These are phyloP conservation scores for Podospora bellae-mahoneyi DNA, from an alignment of 495 filamentous ascomycete genomes.

Conservation along the genomic window DNA sequence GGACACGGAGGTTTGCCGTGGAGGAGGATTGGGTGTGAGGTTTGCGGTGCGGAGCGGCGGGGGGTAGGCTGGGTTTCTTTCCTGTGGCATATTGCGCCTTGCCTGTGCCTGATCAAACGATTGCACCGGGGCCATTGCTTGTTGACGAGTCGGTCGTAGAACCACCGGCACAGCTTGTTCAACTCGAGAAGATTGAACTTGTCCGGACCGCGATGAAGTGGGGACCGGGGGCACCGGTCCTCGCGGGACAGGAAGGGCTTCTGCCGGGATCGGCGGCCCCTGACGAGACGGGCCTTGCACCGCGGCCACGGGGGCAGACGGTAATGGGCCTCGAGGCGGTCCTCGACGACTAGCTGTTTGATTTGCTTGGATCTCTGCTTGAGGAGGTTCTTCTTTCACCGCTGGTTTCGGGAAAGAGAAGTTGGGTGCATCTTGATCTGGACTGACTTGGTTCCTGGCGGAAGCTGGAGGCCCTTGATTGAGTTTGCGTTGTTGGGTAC, in stretches of 20 bases:
- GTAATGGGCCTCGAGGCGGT: neutral
- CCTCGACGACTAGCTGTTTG: neutral
- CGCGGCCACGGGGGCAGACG: neutral
- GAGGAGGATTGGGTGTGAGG: neutral
- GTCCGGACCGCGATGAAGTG: neutral
- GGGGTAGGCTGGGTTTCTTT: neutral
- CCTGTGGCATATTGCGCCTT: neutral
- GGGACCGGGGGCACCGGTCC: conserved; percentile 7
- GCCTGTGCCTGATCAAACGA: neutral
- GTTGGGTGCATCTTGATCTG: conserved; percentile 3
- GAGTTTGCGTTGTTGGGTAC: conserved; percentile 1
- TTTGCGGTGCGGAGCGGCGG: neutral
- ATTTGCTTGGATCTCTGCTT: neutral
- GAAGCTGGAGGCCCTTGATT: neutral
- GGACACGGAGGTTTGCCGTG: neutral
- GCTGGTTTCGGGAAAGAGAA: conserved; percentile 7
- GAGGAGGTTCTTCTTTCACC: neutral
- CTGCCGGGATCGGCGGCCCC: neutral
- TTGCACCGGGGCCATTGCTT: neutral
- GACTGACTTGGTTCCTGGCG: conserved; percentile 1
- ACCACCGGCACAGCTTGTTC: neutral
- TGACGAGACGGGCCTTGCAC: neutral
- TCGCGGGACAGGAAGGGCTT: neutral
- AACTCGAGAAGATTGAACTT: neutral
- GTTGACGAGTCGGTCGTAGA: neutral